Conservation (phyloP, 139 green algal genomes). For the Yamagishiella unicocca region DNA sequence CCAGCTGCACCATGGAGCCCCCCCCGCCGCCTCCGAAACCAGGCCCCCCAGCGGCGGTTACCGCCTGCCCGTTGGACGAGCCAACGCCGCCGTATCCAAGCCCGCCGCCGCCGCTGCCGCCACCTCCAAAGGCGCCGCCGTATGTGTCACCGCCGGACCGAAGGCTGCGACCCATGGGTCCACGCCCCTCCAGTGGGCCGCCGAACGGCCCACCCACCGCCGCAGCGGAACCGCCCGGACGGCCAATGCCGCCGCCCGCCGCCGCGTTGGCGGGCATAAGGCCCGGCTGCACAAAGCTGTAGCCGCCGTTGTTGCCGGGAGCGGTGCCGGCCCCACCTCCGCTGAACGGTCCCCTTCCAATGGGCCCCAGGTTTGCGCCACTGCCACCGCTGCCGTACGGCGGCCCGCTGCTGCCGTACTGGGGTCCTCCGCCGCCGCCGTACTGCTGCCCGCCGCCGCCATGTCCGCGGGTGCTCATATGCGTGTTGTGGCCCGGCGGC, state of each 20-base stretch:
- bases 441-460: neutral
- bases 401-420: neutral
- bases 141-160: neutral
- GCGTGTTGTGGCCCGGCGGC: neutral
- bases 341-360: neutral
- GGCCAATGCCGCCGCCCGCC: neutral
- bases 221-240: neutral
- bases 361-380: too few relatives aligned
- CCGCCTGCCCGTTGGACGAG: neutral
- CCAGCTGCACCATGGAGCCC: slow-evolving; percentile 35
- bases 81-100: neutral
- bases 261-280: neutral
- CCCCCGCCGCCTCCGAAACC: neutral
- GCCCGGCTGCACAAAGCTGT: slow-evolving; percentile 2
- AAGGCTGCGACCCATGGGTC: neutral
- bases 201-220: neutral
- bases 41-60: neutral
- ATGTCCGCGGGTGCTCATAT: neutral
- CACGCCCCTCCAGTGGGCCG: too few relatives aligned
- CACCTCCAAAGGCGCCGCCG: too few relatives aligned
- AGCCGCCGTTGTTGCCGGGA: neutral
- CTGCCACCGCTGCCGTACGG: neutral
- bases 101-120: too few relatives aligned
- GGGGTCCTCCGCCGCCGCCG: slow-evolving; percentile 7
- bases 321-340: neutral